Conservation (phyloP, 345 rosid genomes). For the Lumnitzera racemosa region DNA sequence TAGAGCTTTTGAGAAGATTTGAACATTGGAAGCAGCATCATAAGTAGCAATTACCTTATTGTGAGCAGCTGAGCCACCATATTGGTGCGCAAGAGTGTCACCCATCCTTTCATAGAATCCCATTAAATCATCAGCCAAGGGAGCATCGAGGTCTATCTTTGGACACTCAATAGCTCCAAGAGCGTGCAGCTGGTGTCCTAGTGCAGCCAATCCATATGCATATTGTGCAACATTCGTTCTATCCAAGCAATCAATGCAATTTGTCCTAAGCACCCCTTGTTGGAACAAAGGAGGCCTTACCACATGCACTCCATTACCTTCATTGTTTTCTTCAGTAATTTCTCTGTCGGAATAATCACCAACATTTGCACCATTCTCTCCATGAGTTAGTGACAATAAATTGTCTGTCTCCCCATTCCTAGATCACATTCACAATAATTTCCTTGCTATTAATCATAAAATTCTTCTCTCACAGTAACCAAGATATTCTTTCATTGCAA, state of each 20-base stretch:
- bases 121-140: slow-evolving; percentile 84
- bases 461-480: not conserved
- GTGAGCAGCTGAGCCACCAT: slow-evolving; percentile 91
- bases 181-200: slow-evolving; percentile 85
- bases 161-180: slow-evolving; percentile 56
- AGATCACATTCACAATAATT: slow-evolving; percentile 23
- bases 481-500: no score
- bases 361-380: slow-evolving; percentile 38
- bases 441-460: not conserved
- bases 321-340: slow-evolving; percentile 25
- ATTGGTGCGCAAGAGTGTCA: slow-evolving; percentile 81
- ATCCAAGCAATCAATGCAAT: slow-evolving; percentile 97
- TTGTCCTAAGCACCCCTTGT: slow-evolving; percentile 89
- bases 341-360: slow-evolving; percentile 35
- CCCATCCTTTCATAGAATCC: slow-evolving; percentile 83
- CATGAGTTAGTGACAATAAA: slow-evolving; percentile 25
- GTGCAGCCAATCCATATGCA: slow-evolving; percentile 93
- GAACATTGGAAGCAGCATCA: slow-evolving; percentile 3
- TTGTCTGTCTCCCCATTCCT: slow-evolving; percentile 41
- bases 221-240: slow-evolving; percentile 99
- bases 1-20: not conserved
- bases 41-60: slow-evolving; percentile 43
- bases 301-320: slow-evolving; percentile 44
- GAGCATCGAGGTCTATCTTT: slow-evolving; percentile 68
- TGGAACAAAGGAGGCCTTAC: slow-evolving; percentile 56